phyloP scores from a whole-genome alignment of 345 rosid genomes.

The Dipteronia dyeriana region DNA sequence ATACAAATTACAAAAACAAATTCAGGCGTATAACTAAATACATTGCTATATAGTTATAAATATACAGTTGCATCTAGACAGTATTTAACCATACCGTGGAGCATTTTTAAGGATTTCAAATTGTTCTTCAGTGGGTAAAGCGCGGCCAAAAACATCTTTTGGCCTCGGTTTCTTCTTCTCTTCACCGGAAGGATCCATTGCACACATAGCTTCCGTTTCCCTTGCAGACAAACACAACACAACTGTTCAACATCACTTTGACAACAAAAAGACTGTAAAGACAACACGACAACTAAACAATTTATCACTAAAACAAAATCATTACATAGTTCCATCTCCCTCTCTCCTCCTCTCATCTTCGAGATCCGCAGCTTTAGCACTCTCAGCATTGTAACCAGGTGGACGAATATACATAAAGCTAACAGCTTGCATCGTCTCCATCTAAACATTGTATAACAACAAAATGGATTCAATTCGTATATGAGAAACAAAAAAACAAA shows the following conservation, averaged over 20 bases:
- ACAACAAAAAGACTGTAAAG: background rate
- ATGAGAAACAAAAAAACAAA: background rate
- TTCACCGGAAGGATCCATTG: constrained; percentile 22
- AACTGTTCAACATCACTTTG: background rate
- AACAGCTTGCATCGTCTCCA: constrained; percentile 92
- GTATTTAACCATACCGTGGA: constrained; percentile 56
- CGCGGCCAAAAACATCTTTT: constrained; percentile 96
- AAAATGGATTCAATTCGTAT: background rate
- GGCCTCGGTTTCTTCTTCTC: constrained; percentile 83
- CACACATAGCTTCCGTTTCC: constrained; percentile 30
- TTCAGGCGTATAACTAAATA: background rate
- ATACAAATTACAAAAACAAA: background rate
- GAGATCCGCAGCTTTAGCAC: constrained; percentile 94
- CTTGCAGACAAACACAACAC: constrained; percentile 32
- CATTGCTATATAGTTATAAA: background rate
- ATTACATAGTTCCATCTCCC: constrained; percentile 15
- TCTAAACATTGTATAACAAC: constrained; percentile 35
- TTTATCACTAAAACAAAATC: background rate
- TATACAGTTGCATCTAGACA: background rate
- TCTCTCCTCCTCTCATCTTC: constrained; percentile 50
- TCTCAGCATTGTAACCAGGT: constrained; percentile 92
- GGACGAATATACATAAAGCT: constrained; percentile 98
- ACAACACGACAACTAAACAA: background rate
- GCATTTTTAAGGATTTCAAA: constrained; percentile 84
- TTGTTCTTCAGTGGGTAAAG: constrained; percentile 92